Base-by-base conservation (phyloP, 352 stramenopile genomes). In the Lagenidium giganteum region DNA sequence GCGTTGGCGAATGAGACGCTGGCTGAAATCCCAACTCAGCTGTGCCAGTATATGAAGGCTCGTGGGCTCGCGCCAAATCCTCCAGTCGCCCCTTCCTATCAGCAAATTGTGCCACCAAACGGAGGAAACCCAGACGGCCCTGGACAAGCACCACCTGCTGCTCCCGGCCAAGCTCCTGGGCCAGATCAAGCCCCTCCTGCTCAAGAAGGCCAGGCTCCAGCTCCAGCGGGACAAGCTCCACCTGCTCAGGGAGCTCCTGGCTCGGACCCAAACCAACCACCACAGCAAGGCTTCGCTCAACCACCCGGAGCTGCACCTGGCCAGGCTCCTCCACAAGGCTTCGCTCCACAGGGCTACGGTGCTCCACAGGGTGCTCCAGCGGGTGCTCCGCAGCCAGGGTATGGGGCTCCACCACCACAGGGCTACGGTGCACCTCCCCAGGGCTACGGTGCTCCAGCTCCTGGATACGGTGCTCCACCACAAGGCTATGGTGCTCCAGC, bases 11-110 rank as follows among this genome's bases (percentile, higher is more conserved):
- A 66, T 43, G 60, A 72, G 55, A 63, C 70, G 13, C 61, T 90
- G 24, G 70, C 61, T 16, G 73, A 90, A 30, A 70, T 90, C 34
- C 77, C 77, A 3, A 31, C 27, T 26, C 77, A 90, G 44, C 49
- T 90, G 16, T 76, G 71, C 38, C 57, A 80, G 37, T 90, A 77
- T 51, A 86, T 90, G 74, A 74, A 74, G 50, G 63, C 68, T 42
- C 58, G 67, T 8, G 55, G 70, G 8, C 55, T 83, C 20, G 35
- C 30, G 17, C 66, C 76, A 12, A 73, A 74, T 20, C 49, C 60
- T 22, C 43, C 60, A 6, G 47, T 78, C 6, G 48, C 59, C 34
- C 59, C 66, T 11, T 65, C 59, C 13, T 78, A 63, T 49, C 54
- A 71, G 29, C n/a, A 17, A 51, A 17, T 69, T 78, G 26, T 37